These are phyloP conservation scores for Botrytis elliptica DNA, from an alignment of 2,329 filamentous ascomycete genomes.

Conservation along the genomic window DNA sequence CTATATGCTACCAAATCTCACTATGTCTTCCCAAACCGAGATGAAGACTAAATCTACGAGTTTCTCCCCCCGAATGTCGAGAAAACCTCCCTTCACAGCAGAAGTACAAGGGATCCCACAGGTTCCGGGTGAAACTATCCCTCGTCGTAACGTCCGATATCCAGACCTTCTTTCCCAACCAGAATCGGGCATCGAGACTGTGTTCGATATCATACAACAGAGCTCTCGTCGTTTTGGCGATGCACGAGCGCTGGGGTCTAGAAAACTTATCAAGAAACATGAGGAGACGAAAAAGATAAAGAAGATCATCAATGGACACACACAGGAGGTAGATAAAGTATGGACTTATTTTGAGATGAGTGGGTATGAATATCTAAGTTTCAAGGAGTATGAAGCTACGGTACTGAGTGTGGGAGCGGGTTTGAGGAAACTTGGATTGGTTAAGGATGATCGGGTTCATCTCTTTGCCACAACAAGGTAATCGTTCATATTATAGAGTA, in stretches of 20 bases:
- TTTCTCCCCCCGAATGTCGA: conserved; percentile 25
- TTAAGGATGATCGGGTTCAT: conserved; percentile 68
- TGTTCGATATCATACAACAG: conserved; percentile 72
- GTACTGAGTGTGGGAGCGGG: conserved; percentile 67
- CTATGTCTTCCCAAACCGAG: conserved; percentile 8
- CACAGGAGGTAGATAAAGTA: conserved; percentile 79
- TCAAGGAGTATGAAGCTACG: conserved; percentile 73
- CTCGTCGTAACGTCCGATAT: conserved; percentile 55
- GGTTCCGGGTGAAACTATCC: conserved; percentile 63
- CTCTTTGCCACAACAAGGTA: conserved; percentile 69
- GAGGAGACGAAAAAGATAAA: conserved; percentile 86
- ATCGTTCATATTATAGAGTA: too few species aligned
- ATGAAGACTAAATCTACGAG: background rate
- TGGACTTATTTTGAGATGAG: conserved; percentile 88
- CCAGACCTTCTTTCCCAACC: conserved; percentile 44
- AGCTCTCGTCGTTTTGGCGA: conserved; percentile 66
- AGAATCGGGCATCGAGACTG: conserved; percentile 54
- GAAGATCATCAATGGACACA: conserved; percentile 79
- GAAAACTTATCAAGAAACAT: conserved; percentile 73
- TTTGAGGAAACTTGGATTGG: conserved; percentile 69
- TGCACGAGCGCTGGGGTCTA: conserved; percentile 64
- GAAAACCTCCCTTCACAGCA: conserved; percentile 57
- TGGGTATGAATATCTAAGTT: conserved; percentile 73
- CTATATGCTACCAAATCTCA: background rate
- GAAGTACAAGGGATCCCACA: conserved; percentile 56